Evolutionary conservation across 2,329 filamentous ascomycete genomes (phyloP).

Genomic region (Hymenoscyphus fructigenus): DNA sequence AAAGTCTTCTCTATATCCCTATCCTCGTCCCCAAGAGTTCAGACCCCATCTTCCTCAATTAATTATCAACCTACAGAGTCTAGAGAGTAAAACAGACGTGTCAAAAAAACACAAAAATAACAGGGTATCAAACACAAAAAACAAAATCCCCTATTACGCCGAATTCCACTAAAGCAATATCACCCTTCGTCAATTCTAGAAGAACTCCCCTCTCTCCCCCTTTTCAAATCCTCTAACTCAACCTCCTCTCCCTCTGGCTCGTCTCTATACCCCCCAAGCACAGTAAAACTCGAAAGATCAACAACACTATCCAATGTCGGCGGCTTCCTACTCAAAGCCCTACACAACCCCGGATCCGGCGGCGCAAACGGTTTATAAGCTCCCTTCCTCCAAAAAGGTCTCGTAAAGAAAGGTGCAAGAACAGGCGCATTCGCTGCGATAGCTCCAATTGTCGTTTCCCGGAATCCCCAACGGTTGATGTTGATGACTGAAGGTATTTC

Average conservation of each 20-base stretch:
- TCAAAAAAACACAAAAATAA: too few relatives aligned
- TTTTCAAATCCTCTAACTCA: not conserved
- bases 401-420: conserved; percentile 34
- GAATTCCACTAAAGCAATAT: too few relatives aligned
- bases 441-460: conserved; percentile 40
- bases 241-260: not conserved
- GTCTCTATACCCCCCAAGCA: not conserved
- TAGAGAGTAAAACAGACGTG: too few relatives aligned
- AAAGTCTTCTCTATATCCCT: too few relatives aligned
- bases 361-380: conserved; percentile 3
- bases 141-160: too few relatives aligned
- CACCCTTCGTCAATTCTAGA: too few relatives aligned
- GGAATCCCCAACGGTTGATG: conserved; percentile 41
- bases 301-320: not conserved
- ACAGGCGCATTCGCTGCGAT: conserved; percentile 40
- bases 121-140: too few relatives aligned
- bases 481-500: conserved; percentile 34
- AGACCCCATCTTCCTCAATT: too few relatives aligned
- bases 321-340: not conserved
- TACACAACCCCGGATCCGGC: conserved; percentile 5
- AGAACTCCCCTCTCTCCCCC: not conserved
- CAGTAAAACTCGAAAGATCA: not conserved
- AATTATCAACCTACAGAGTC: too few relatives aligned
- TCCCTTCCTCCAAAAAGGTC: conserved; percentile 32
- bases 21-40: too few relatives aligned